Evolutionary conservation across 2,329 filamentous ascomycete genomes (phyloP).

Genomic region (Zasmidium citrigriseum): DNA sequence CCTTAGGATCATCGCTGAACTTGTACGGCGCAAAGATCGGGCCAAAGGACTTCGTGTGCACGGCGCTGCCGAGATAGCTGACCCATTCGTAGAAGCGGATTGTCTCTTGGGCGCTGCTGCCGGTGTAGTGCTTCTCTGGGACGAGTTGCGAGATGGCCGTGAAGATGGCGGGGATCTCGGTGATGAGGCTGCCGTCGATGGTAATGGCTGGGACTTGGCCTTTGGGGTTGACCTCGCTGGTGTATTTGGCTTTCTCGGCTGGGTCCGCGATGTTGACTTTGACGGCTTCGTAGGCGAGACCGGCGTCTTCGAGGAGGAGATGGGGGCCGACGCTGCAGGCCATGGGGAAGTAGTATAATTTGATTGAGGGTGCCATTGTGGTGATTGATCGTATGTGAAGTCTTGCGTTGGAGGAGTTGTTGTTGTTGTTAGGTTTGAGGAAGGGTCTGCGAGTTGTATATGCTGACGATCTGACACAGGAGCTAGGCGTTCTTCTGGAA

Average conservation of each 20-base stretch:
- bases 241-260: conserved; percentile 15
- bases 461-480: too few relatives aligned
- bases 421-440: not conserved
- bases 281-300: conserved; percentile 4
- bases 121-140: conserved; percentile 30
- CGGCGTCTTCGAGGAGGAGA: conserved; percentile 6
- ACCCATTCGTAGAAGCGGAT: conserved; percentile 40
- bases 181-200: conserved; percentile 34
- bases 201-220: conserved; percentile 34
- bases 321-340: conserved; percentile 7
- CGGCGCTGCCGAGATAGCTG: conserved; percentile 36
- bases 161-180: conserved; percentile 37
- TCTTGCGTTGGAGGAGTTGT: not conserved
- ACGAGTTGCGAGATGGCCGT: conserved; percentile 36
- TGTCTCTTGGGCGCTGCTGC: conserved; percentile 32
- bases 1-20: conserved; percentile 26
- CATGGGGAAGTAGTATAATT: conserved; percentile 1
- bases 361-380: conserved; percentile 6
- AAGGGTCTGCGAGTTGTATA: not conserved
- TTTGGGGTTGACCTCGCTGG: conserved; percentile 35
- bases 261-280: not conserved
- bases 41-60: conserved; percentile 35
- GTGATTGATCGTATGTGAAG: not conserved
- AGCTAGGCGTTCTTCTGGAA: too few relatives aligned
- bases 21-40: conserved; percentile 29